Evolutionary conservation across 1,284 basidiomycete species (phyloP).

Genomic region (Sanghuangporus sanghuang): DNA sequence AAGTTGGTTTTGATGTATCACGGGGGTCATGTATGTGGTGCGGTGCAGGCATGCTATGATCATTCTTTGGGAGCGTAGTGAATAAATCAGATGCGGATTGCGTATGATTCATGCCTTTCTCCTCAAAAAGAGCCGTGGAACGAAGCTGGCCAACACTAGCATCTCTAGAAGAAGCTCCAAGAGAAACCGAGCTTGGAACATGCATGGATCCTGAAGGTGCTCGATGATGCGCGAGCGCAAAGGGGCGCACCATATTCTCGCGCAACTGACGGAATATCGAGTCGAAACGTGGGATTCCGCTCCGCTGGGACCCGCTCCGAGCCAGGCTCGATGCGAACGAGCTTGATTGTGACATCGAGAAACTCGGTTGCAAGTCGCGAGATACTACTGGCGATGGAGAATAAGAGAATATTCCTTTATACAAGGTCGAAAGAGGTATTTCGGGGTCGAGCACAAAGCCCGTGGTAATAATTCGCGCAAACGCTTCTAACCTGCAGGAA

Average conservation of each 20-base stretch:
- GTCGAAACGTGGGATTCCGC: constrained; percentile 22
- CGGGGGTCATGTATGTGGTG: constrained; percentile 21
- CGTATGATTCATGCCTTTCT: not conserved
- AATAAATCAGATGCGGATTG: not conserved
- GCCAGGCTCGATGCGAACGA: constrained; percentile 31
- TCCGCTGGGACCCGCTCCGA: constrained; percentile 33
- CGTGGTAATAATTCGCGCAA: constrained; percentile 87
- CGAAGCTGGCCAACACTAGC: not conserved
- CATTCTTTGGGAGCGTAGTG: not conserved
- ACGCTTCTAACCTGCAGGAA: constrained; percentile 66
- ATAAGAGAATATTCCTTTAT: constrained; percentile 41
- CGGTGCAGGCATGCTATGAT: not conserved
- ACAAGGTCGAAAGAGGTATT: constrained; percentile 50
- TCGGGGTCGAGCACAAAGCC: constrained; percentile 91
- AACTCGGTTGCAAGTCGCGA: constrained; percentile 21
- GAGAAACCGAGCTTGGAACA: not conserved
- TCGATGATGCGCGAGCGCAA: constrained; percentile 33
- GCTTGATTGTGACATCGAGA: constrained; percentile 21
- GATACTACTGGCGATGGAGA: constrained; percentile 25
- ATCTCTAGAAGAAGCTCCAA: not conserved
- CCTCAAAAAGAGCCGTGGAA: not conserved
- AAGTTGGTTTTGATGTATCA: constrained; percentile 36
- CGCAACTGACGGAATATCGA: constrained; percentile 33
- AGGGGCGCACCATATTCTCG: constrained; percentile 37
- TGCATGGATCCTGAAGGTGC: constrained; percentile 31